Conservation (phyloP, 495 filamentous ascomycete species). For the Tuber calosporum region DNA sequence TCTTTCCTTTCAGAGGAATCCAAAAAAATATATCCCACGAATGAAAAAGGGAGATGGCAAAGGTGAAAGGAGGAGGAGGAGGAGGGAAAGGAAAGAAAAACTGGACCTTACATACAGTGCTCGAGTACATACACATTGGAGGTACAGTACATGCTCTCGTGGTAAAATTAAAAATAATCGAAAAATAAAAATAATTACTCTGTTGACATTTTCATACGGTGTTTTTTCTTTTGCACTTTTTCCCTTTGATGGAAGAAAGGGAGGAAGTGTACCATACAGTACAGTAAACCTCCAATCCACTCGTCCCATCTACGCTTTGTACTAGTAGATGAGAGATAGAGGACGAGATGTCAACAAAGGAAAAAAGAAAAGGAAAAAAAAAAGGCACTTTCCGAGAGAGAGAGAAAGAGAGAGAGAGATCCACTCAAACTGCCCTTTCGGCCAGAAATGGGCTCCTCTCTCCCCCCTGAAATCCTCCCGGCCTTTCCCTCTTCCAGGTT, state of each 20-base stretch:
- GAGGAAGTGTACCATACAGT: background rate
- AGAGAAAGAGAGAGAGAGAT: background rate
- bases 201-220: background rate
- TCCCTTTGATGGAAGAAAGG: background rate
- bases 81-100: background rate
- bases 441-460: background rate
- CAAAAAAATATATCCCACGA: background rate
- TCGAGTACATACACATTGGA: background rate
- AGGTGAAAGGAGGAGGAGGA: background rate
- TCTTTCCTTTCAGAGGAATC: background rate
- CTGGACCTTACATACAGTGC: background rate
- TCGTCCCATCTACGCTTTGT: background rate
- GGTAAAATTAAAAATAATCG: background rate
- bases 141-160: background rate
- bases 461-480: background rate
- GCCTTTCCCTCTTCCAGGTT: background rate
- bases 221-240: conserved; percentile 2
- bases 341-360: background rate
- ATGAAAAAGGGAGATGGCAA: background rate
- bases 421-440: background rate
- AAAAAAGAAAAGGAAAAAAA: background rate
- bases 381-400: background rate
- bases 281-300: background rate
- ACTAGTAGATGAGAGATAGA: background rate
- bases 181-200: background rate